Evolutionary conservation across 2,329 filamentous ascomycete genomes (phyloP).

Genomic region (Beauveria brongniartii): DNA sequence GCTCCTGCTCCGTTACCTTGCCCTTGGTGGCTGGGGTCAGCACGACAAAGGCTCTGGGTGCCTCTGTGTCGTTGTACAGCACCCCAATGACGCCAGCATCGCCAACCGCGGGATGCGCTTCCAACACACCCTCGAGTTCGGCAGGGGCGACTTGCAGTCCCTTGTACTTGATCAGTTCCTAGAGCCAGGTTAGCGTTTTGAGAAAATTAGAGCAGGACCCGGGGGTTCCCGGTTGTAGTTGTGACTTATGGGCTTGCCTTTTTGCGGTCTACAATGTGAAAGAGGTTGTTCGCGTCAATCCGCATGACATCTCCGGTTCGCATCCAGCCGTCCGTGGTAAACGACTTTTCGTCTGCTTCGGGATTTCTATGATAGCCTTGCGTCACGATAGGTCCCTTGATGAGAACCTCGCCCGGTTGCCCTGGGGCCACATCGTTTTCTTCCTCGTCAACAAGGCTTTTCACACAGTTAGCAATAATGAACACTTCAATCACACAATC

Average conservation of each 20-base stretch:
- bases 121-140: conserved; percentile 46
- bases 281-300: conserved; percentile 61
- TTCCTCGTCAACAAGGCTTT: conserved; percentile 31
- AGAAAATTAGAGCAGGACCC: too few species aligned
- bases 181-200: background rate
- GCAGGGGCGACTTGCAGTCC: conserved; percentile 61
- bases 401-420: conserved; percentile 52
- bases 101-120: conserved; percentile 31
- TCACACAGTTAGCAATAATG: conserved; percentile 12
- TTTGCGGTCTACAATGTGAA: conserved; percentile 66
- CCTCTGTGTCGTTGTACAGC: conserved; percentile 34
- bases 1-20: conserved; percentile 18
- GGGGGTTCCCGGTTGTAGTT: background rate
- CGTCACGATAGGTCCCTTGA: conserved; percentile 64
- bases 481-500: background rate
- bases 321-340: conserved; percentile 54
- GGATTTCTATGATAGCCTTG: conserved; percentile 65
- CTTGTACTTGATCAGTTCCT: conserved; percentile 52
- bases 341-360: conserved; percentile 53
- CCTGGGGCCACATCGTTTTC: conserved; percentile 31
- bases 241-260: conserved; percentile 36
- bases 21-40: conserved; percentile 17
- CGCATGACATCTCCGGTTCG: conserved; percentile 73
- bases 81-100: conserved; percentile 58
- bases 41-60: conserved; percentile 37